Evolutionary conservation across 306 rosid species (phyloP), one percentile per base, ranked within the genome.

Genomic region (Medicago ruthenica): DNA sequence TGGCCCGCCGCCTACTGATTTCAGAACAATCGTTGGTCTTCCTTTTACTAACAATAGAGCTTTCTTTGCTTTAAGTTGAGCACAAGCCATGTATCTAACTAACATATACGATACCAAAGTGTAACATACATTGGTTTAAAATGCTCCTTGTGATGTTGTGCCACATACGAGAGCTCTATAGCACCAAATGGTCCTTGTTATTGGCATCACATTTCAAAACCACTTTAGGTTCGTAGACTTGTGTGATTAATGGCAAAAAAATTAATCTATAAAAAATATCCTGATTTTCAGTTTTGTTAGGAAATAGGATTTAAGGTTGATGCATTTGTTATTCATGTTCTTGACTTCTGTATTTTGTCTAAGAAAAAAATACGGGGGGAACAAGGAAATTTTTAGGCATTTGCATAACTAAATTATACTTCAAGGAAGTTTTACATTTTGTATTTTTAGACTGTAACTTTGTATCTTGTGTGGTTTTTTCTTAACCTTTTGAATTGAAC

Each of bases 401-500:
- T 16, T 17, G 11, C 50, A 24, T 31, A 18, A 76, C n/a, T 31
- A 34, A 6, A 76, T 60, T 47, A 70, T 67, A 40, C 31, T 65
- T 60, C 40, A 11, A 9, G 7, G 67, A 21, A 18, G 41, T 48
- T 42, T 45, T 13, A 45, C 70, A 21, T 6, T 27, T 70, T 53
- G 22, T 48, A 31, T 47, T 37, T 51, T 37, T 37, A 6, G 15
- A 65, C 65, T 57, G 48, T 71, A 10, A 39, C 39, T 12, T 9
- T 54, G 59, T 65, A 62, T 13, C 61, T 58, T 71, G 20, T 79
- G 34, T 65, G 11, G 21, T 48, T 67, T 44, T 13, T 4, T 55
- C 22, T 50, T 11, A 44, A 69, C 39, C 34, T 8, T 54, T 59
- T 76, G 72, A 53, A 15, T 39, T 71, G 68, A 67, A 79, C 73